These are phyloP conservation scores for Neurospora sp. DNA, from an alignment of 495 filamentous ascomycete species.

Conservation along the genomic window DNA sequence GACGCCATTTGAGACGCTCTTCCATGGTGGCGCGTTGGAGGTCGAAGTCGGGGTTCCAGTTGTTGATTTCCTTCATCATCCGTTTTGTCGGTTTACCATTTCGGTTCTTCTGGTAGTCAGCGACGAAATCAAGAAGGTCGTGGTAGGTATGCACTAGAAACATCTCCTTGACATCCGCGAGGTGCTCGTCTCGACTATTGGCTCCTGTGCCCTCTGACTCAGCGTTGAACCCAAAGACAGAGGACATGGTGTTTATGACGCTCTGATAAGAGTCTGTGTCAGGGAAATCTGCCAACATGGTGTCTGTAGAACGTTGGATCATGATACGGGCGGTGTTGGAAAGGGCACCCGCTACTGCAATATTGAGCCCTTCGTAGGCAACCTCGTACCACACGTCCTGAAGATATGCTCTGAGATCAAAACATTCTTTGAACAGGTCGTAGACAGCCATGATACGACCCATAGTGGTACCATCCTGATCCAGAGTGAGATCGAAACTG, in stretches of 20 bases:
- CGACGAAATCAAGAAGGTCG: constrained; percentile 36
- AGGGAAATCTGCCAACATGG: constrained; percentile 32
- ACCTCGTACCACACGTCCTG: constrained; percentile 37
- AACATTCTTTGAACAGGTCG: constrained; percentile 20
- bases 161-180: constrained; percentile 30
- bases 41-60: constrained; percentile 36
- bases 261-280: constrained; percentile 27
- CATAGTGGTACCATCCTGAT: constrained; percentile 8
- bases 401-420: constrained; percentile 23
- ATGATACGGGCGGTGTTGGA: constrained; percentile 31
- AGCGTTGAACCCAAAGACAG: constrained; percentile 13
- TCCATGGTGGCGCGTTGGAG: constrained; percentile 25
- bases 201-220: neutral
- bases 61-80: constrained; percentile 25
- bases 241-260: constrained; percentile 26
- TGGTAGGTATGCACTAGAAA: constrained; percentile 28
- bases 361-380: constrained; percentile 34
- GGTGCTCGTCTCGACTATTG: constrained; percentile 6
- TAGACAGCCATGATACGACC: constrained; percentile 34
- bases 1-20: constrained; percentile 33
- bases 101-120: constrained; percentile 34
- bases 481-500: constrained; percentile 33
- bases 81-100: constrained; percentile 36
- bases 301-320: constrained; percentile 24
- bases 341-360: constrained; percentile 32